Percentiles rank a stretch among this genome's conserved stretches.
These are phyloP conservation scores for Verticillium nubilum DNA, from an alignment of 2,329 filamentous ascomycete genomes.

Conservation along the genomic window DNA sequence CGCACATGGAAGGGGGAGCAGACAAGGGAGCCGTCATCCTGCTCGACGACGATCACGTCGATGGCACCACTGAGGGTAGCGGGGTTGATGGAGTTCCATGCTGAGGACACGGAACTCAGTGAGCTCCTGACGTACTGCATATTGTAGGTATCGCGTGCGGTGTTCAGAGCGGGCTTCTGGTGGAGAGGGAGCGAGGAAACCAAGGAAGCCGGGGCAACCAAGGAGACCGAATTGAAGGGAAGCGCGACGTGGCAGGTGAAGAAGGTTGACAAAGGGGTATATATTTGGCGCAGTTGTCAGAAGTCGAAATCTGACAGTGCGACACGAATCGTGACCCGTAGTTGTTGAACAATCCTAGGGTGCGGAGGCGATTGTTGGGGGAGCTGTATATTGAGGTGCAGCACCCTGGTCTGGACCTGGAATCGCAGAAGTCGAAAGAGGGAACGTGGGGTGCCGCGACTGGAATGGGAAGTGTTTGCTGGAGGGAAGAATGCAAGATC, in stretches of 20 bases:
- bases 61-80: slow-evolving; percentile 96
- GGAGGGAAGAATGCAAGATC: not conserved
- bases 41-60: slow-evolving; percentile 97
- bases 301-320: not conserved
- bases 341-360: not conserved
- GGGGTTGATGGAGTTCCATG: slow-evolving; percentile 99
- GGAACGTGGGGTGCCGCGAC: not conserved
- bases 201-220: not conserved
- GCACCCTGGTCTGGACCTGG: not conserved
- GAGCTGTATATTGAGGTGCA: not conserved
- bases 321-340: not conserved
- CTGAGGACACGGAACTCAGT: slow-evolving; percentile 92
- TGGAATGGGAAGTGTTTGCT: not conserved
- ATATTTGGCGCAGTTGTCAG: not conserved
- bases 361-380: slow-evolving; percentile 2
- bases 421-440: not conserved
- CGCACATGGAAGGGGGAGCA: slow-evolving; percentile 98
- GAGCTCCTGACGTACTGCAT: slow-evolving; percentile 99
- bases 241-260: not conserved
- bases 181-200: not conserved
- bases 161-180: slow-evolving; percentile 3
- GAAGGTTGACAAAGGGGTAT: not conserved
- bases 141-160: slow-evolving; percentile 17
- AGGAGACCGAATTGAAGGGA: not conserved
- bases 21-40: slow-evolving; percentile 80